Conservation (phyloP, 176 grass and related monocot genomes). For the sorghum (Sorghum bicolor) region Sorghum_bicolor_NCBIv3 NC_012872.2:50050501-50051000, state of each 20-base stretch:
- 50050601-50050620: not conserved
- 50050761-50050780: conserved; percentile 26
- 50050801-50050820: not conserved
- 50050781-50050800: not conserved
- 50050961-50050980: not conserved
- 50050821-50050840: not conserved
- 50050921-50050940: not conserved
- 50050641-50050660: conserved; percentile 1
- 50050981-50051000: not conserved
- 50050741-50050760: conserved; percentile 30
- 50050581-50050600: not conserved
- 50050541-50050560: not conserved
- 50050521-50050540: not conserved
- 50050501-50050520: conserved; percentile 85
- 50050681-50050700: no score
- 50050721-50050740: not conserved
- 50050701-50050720: no score
- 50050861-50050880: conserved; percentile 20
- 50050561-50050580: not conserved
- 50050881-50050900: conserved; percentile 33
- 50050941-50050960: not conserved
- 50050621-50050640: not conserved
- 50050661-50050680: not conserved
- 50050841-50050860: not conserved
- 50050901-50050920: not conserved